A percentile compares a stretch with the other conserved stretches of the same genome.
Evolutionary conservation across 106 monocot genomes (phyloP).

Genomic region (Phalaenopsis equestris): DNA sequence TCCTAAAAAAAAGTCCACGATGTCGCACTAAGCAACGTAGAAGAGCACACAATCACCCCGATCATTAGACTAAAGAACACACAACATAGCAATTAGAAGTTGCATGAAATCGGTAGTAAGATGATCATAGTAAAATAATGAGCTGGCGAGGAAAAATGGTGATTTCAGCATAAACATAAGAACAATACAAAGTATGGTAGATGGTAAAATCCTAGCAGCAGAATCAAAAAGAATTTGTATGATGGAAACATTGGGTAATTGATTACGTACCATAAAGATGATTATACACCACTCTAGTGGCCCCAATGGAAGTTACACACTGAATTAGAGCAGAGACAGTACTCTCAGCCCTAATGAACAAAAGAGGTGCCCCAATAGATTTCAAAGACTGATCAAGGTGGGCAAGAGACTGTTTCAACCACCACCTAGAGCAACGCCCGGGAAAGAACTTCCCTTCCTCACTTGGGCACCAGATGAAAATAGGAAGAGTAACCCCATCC

Average conservation of each 20-base stretch:
- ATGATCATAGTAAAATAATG: too few relatives aligned
- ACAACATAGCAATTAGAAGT: too few relatives aligned
- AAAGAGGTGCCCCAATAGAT: conserved; percentile 53
- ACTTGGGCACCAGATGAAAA: conserved; percentile 79
- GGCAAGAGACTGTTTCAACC: conserved; percentile 85
- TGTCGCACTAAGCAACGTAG: too few relatives aligned
- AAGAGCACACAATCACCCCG: too few relatives aligned
- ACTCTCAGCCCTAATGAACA: conserved; percentile 59
- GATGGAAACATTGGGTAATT: not conserved
- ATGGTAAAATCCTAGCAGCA: too few relatives aligned
- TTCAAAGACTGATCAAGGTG: conserved; percentile 50
- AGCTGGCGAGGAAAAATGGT: too few relatives aligned
- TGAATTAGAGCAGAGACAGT: conserved; percentile 53
- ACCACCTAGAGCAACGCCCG: conserved; percentile 79
- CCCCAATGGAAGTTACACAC: conserved; percentile 46
- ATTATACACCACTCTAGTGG: conserved; percentile 66
- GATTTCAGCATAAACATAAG: too few relatives aligned
- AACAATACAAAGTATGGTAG: too few relatives aligned
- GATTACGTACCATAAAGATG: conserved; percentile 67
- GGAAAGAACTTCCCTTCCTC: conserved; percentile 85
- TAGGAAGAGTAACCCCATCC: conserved; percentile 55
- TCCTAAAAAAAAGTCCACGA: too few relatives aligned
- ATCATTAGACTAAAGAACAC: too few relatives aligned
- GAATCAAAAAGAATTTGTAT: not conserved
- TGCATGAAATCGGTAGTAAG: too few relatives aligned